Evolutionary conservation across 192 early-diverging fungal species (phyloP).

Genomic region (Gonapodya prolifera): DNA sequence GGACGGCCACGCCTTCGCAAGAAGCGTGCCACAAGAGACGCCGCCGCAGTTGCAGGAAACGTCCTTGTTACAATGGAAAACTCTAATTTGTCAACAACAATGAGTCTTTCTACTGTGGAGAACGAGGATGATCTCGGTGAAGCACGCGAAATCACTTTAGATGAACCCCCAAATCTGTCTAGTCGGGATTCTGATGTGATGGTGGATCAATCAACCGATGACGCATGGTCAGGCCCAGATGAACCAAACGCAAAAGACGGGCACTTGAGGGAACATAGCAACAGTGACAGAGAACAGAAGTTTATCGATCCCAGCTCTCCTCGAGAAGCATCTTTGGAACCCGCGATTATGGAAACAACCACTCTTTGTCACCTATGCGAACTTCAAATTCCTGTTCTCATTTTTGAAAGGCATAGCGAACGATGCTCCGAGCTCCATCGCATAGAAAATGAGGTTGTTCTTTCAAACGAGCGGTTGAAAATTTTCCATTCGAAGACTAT

Average conservation of each 20-base stretch:
- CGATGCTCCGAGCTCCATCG: slow-evolving; percentile 62
- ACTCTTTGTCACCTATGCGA: slow-evolving; percentile 73
- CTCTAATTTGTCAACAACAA: slow-evolving; percentile 14
- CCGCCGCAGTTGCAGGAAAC: not conserved
- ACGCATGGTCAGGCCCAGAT: no score
- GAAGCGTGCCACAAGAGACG: not conserved
- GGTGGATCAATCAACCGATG: no score
- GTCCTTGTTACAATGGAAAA: not conserved
- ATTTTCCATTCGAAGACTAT: not conserved
- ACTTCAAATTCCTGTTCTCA: slow-evolving; percentile 44
- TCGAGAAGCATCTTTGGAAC: not conserved
- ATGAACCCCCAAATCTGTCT: not conserved
- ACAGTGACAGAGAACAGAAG: no score
- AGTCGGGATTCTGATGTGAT: not conserved
- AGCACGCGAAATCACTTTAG: not conserved
- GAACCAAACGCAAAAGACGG: no score
- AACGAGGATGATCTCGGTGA: slow-evolving; percentile 12
- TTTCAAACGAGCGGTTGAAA: slow-evolving; percentile 55
- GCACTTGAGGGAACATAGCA: no score
- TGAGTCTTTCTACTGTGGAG: slow-evolving; percentile 10
- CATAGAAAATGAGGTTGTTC: slow-evolving; percentile 58
- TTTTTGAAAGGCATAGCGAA: slow-evolving; percentile 62
- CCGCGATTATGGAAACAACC: slow-evolving; percentile 13
- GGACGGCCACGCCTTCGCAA: not conserved
- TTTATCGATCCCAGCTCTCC: no score